These are phyloP conservation scores for Cinchona pubescens DNA, from an alignment of 257 asterid genomes.

Conservation along the genomic window DNA sequence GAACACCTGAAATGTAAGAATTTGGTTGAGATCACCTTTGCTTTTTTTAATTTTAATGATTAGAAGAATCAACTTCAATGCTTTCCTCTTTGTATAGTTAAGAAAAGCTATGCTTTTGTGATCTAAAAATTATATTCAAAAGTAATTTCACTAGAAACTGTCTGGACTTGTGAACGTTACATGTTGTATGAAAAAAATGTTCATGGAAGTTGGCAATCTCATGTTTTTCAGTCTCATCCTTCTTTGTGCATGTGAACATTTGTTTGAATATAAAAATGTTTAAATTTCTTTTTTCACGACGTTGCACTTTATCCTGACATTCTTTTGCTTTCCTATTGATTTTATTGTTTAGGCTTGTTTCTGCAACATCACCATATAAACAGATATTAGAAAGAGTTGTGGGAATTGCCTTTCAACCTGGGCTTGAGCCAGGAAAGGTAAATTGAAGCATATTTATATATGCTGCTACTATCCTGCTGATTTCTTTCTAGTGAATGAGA, in stretches of 20 bases:
- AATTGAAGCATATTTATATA: not conserved
- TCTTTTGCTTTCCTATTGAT: not conserved
- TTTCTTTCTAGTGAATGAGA: not conserved
- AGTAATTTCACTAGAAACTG: not conserved
- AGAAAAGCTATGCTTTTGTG: not conserved
- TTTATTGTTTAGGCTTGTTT: constrained; percentile 53
- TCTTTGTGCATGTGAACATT: not conserved
- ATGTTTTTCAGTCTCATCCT: not conserved
- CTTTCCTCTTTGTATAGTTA: not conserved
- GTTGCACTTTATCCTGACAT: not conserved
- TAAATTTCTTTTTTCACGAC: not conserved
- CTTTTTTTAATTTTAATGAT: not conserved
- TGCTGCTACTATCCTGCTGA: not conserved
- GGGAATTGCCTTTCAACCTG: constrained; percentile 91
- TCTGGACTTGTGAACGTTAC: not conserved
- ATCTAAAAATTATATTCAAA: not conserved
- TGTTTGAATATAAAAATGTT: no score
- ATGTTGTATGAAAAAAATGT: not conserved
- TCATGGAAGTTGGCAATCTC: not conserved
- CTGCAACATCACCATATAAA: constrained; percentile 64
- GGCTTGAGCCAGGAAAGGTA: constrained; percentile 90
- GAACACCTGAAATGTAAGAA: constrained; percentile 83
- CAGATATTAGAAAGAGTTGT: constrained; percentile 72
- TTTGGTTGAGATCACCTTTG: not conserved
- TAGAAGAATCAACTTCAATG: not conserved